These are phyloP conservation scores for Corynascus novoguineensis DNA, from an alignment of 495 filamentous ascomycete genomes.

Conservation along the genomic window DNA sequence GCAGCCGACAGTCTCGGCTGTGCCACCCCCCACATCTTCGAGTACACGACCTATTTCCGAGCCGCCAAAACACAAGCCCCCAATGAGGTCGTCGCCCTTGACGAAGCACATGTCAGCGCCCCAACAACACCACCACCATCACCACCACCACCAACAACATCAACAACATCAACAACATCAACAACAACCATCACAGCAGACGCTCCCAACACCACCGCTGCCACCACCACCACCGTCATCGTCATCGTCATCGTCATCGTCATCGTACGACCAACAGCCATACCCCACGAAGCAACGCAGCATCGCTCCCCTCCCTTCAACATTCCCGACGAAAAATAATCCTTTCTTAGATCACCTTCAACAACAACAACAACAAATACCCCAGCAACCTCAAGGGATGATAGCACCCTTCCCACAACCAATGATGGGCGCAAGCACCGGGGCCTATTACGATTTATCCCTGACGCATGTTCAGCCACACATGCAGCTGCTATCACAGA, in stretches of 20 bases:
- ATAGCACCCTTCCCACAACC: slow-evolving; percentile 5
- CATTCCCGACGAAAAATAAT: slow-evolving; percentile 8
- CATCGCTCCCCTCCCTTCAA: slow-evolving; percentile 10
- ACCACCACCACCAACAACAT: too few relatives aligned
- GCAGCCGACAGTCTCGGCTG: not conserved
- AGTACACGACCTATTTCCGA: slow-evolving; percentile 22
- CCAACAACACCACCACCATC: slow-evolving; percentile 3
- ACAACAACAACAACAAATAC: slow-evolving; percentile 1
- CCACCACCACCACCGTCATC: too few relatives aligned
- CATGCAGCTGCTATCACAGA: slow-evolving; percentile 10
- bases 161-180: too few relatives aligned
- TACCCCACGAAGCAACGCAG: slow-evolving; percentile 21
- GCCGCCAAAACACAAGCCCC: slow-evolving; percentile 17
- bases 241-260: not conserved
- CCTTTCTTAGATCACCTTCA: slow-evolving; percentile 3
- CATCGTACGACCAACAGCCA: slow-evolving; percentile 1
- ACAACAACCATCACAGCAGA: not conserved
- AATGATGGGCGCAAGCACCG: slow-evolving; percentile 1
- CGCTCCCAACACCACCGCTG: not conserved
- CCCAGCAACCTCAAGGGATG: not conserved
- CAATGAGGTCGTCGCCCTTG: slow-evolving; percentile 5
- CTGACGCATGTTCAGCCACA: slow-evolving; percentile 18
- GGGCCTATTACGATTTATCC: slow-evolving; percentile 12
- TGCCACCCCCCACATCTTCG: slow-evolving; percentile 3
- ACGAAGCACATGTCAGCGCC: slow-evolving; percentile 27